Evolutionary conservation across 169 alveolate species (phyloP), one percentile per base, ranked within the genome.

Genomic region (Plasmodium coatneyi): DNA sequence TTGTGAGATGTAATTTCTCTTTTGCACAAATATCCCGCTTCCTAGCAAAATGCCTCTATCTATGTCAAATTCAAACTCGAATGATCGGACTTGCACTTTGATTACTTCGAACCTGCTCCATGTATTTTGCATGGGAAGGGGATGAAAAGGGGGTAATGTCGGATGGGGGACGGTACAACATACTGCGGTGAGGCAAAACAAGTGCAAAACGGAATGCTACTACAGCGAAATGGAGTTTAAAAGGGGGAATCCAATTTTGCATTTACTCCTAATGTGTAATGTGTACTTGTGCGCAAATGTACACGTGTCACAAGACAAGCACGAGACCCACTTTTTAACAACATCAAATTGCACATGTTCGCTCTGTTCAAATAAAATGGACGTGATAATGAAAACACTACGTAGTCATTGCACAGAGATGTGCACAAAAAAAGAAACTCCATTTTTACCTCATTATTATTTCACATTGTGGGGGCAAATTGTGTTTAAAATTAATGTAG

Each of bases 1-100:
- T 36, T 39, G 56, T 56, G 70, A 78, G 66, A 78, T 56, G 43
- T 87, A 43, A 34, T 87, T 87, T 87, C 76, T 56, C 43, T 87
- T 87, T 87, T 87, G 93, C 83, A 34, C 52, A 36, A 87, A 87
- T 76, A 87, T 78, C 49, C 93, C 93, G 80, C 93, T 87, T 54
- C 82, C 93, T 79, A 87, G 71, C 71, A 87, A 66, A 54, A 78
- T 87, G 10, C 93, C 93, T 56, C 93, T 87, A 78, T 87, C 93
- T 56, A 87, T 78, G 52, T 87, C 93, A 87, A 87, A 87, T 28
- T 87, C 89, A 66, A 87, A 87, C 80, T 87, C 93, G 82, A 87
- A 87, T 30, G 93, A 87, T n/a, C 93, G 66, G 30, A 87, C 46
- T 43, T 80, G 93, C 30, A 87, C 71, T 78, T 87, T 87, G 36